These are phyloP conservation scores for Aspergillus sp. DNA, from an alignment of 2,329 filamentous ascomycete species.

Conservation along the genomic window DNA sequence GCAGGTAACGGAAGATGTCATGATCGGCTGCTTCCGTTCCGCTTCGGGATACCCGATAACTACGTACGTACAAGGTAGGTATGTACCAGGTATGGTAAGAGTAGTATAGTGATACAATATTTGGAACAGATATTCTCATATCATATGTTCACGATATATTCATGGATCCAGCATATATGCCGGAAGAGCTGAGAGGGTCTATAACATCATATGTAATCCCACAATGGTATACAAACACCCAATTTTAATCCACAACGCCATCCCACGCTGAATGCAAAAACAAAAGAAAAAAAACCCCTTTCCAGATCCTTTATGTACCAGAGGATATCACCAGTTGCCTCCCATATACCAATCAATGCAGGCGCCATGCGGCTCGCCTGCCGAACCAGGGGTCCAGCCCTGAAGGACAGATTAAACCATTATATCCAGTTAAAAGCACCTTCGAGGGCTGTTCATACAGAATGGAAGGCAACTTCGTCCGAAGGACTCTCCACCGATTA, in stretches of 20 bases:
- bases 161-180: background rate
- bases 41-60: background rate
- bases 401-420: conserved; percentile 24
- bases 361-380: conserved; percentile 24
- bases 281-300: conserved; percentile 7
- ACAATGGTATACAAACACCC: conserved; percentile 5
- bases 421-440: conserved; percentile 4
- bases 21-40: background rate
- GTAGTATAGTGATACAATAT: no score
- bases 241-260: conserved; percentile 17
- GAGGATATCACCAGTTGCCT: conserved; percentile 19
- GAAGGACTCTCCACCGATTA: conserved; percentile 16
- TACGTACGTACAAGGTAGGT: no score
- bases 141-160: no score
- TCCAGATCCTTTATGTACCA: conserved; percentile 5
- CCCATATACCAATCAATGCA: conserved; percentile 19
- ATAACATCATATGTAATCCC: conserved; percentile 1
- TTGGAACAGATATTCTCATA: no score
- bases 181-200: conserved; percentile 12
- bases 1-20: background rate
- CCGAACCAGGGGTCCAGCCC: conserved; percentile 34
- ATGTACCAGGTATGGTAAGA: no score
- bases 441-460: conserved; percentile 1
- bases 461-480: conserved; percentile 12
- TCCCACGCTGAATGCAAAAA: conserved; percentile 22